Conservation (phyloP, 2,329 filamentous ascomycete genomes). For the Sporothrix pallida region DNA sequence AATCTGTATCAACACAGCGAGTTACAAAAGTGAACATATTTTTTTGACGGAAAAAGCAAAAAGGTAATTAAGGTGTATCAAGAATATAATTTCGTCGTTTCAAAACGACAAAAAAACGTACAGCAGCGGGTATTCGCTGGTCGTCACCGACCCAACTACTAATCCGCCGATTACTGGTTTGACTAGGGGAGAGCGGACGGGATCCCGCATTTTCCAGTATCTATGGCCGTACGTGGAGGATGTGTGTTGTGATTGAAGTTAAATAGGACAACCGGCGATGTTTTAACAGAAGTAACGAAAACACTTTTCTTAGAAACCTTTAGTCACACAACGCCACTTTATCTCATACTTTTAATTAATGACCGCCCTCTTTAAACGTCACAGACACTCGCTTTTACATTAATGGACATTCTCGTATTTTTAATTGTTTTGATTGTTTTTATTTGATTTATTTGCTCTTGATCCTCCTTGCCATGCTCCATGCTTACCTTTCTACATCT, state of each 20-base stretch:
- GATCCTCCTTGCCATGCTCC: neutral
- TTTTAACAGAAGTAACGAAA: too few relatives aligned
- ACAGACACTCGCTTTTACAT: neutral
- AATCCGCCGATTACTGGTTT: constrained; percentile 11
- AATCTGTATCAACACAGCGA: neutral
- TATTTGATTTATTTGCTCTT: neutral
- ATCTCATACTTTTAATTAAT: neutral
- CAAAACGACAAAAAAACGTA: neutral
- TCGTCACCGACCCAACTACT: constrained; percentile 21
- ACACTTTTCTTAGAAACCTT: too few relatives aligned
- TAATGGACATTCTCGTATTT: neutral
- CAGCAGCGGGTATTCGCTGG: constrained; percentile 21
- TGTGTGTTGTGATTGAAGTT: neutral
- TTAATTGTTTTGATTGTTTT: neutral
- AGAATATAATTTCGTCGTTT: neutral
- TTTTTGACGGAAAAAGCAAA: neutral
- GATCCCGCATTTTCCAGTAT: constrained; percentile 5
- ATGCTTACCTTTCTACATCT: neutral
- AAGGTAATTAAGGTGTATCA: neutral
- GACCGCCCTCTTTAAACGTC: neutral
- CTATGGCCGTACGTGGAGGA: constrained; percentile 15
- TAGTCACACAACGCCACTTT: neutral
- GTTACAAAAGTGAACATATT: neutral
- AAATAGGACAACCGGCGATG: too few relatives aligned
- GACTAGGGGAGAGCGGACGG: constrained; percentile 13